These are phyloP conservation scores for Stephanodiscus triporus DNA, from an alignment of 108 stramenopile species.

Conservation along the genomic window DNA sequence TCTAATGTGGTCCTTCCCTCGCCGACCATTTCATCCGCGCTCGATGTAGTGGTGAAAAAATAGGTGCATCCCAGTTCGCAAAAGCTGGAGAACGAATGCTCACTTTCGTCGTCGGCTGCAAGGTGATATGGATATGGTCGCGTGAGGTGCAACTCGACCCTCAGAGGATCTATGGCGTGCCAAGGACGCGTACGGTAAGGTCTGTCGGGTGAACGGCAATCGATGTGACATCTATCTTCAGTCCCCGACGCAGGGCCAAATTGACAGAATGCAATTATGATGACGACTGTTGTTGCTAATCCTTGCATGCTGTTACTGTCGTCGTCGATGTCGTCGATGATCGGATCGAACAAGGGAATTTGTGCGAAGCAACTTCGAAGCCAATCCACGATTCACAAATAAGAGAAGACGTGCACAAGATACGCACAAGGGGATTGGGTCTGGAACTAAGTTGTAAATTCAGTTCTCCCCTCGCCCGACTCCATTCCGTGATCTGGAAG, in stretches of 20 bases:
- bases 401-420: too few species aligned
- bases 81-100: slow-evolving; percentile 17
- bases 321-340: too few species aligned
- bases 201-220: slow-evolving; percentile 25
- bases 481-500: too few species aligned
- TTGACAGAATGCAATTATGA: background rate
- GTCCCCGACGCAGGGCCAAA: slow-evolving; percentile 40
- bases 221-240: slow-evolving; percentile 26
- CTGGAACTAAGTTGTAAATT: too few species aligned
- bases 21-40: background rate
- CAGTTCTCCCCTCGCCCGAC: too few species aligned
- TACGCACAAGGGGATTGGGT: too few species aligned
- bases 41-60: slow-evolving; percentile 20
- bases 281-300: background rate
- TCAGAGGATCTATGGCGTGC: slow-evolving; percentile 11
- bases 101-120: slow-evolving; percentile 13
- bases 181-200: slow-evolving; percentile 36
- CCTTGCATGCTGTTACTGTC: too few species aligned
- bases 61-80: slow-evolving; percentile 36
- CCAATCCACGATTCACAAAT: too few species aligned
- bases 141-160: slow-evolving; percentile 27
- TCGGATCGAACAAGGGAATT: too few species aligned
- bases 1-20: slow-evolving; percentile 9
- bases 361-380: too few species aligned
- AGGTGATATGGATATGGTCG: slow-evolving; percentile 33